Base-by-base conservation (phyloP, 768 basidiomycete genomes). In the Pleurotus giganteus region DNA sequence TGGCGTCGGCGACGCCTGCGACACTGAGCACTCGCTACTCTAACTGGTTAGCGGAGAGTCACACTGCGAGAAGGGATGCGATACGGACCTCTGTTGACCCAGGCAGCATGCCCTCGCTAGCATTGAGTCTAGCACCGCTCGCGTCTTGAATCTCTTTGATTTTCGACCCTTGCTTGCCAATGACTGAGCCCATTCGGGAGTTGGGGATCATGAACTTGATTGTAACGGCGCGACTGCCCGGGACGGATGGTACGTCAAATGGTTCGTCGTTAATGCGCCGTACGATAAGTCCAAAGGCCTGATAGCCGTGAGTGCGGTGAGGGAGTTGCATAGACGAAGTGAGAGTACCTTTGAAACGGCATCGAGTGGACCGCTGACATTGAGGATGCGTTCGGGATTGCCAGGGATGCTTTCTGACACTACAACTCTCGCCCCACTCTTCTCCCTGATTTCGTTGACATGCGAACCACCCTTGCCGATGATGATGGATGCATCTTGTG, bases 131-230 rank as follows among this genome's bases (percentile, higher is more conserved):
- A 13, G 97, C 97, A 31, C 97, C 97, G 59, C 91, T 94, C 24
- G 97, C 97, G 65, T 99, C 97, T 68, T 99, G 97, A 60, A 99
- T 99, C 74, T 99, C 97, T 76, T 98, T 98, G 70, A 99, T 99
- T 72, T 99, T 99, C 32, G 88, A 88, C 28, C 97, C 97, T 59
- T 89, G 91, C 70, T 97, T 98, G 54, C 97, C 97, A 65, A 99
- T 99, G 57, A 98, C 94, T 15, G 94, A 97, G 37, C 96, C 96
- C 96, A 98, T 98, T 56, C 96, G 89, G 8, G 94, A 95, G 72
- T 98, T 98, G 60, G 96, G 96, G 55, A 98, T 97, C 89, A 98
- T 98, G 68, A 94, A 98, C 71, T 98, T 98, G 80, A 99, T 98
- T 27, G 97, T 98, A 53, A 99, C 97, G 26, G 97, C 96, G 57